Evolutionary conservation across 1,284 basidiomycete species (phyloP).

Genomic region (Cystobasidium slooffiae): DNA sequence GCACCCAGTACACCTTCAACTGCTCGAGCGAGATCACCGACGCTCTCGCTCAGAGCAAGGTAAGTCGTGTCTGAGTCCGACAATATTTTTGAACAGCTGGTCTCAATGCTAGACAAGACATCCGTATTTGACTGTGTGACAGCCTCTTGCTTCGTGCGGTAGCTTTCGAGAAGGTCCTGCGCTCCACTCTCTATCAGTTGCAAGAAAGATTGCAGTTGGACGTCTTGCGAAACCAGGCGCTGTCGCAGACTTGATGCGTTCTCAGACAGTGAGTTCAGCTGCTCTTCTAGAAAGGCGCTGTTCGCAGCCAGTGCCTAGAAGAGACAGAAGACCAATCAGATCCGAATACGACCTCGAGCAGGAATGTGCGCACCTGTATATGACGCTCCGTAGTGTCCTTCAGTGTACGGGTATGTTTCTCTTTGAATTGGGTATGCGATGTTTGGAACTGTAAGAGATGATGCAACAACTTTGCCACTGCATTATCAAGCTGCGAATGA

Average conservation of each 20-base stretch:
- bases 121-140: slow-evolving; percentile 1
- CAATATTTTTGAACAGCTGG: slow-evolving; percentile 21
- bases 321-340: not conserved
- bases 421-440: not conserved
- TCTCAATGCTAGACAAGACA: slow-evolving; percentile 14
- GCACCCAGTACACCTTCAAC: slow-evolving; percentile 12
- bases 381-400: slow-evolving; percentile 10
- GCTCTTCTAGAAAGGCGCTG: slow-evolving; percentile 30
- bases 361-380: not conserved
- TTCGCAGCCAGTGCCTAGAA: slow-evolving; percentile 8
- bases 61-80: slow-evolving; percentile 18
- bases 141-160: slow-evolving; percentile 22
- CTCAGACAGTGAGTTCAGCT: slow-evolving; percentile 6
- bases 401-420: not conserved
- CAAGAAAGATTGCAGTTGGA: slow-evolving; percentile 33
- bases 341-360: not conserved
- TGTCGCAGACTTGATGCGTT: slow-evolving; percentile 9
- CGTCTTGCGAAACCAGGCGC: slow-evolving; percentile 17
- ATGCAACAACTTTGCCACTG: slow-evolving; percentile 5
- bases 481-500: slow-evolving; percentile 24
- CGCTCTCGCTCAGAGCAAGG: slow-evolving; percentile 18
- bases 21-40: slow-evolving; percentile 10
- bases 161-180: slow-evolving; percentile 6
- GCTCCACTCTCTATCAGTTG: slow-evolving; percentile 44
- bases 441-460: slow-evolving; percentile 3